Percentiles rank a stretch among this genome's conserved stretches.
Conservation (phyloP, 768 basidiomycete genomes). For the Lenzites betulinus region DNA sequence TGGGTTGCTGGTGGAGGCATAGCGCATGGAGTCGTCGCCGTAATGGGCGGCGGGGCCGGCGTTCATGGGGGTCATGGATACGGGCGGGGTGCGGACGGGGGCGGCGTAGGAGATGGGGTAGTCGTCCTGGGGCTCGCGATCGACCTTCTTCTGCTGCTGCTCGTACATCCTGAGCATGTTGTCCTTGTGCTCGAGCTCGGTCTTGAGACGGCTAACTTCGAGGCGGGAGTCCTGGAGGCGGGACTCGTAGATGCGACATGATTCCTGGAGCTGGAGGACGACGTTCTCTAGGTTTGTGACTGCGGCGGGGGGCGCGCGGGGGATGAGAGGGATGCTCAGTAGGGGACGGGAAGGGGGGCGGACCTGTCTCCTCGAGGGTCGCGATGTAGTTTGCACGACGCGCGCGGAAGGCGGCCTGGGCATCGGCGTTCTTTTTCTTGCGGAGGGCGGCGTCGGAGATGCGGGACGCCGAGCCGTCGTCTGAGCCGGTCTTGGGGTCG, state of each 20-base stretch:
- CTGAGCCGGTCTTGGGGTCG: constrained; percentile 39
- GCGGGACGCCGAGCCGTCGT: constrained; percentile 42
- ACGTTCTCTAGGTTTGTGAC: constrained; percentile 86
- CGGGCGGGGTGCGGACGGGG: constrained; percentile 24
- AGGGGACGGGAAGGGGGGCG: constrained; percentile 20
- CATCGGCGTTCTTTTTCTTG: constrained; percentile 90
- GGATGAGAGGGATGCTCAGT: constrained; percentile 15
- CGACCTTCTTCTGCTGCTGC: constrained; percentile 57
- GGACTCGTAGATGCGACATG: constrained; percentile 65
- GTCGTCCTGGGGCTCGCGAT: constrained; percentile 34
- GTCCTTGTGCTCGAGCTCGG: constrained; percentile 71
- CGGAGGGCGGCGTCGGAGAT: constrained; percentile 70
- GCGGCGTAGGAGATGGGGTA: constrained; percentile 34
- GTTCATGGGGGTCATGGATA: constrained; percentile 29
- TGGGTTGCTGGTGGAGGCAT: constrained; percentile 51
- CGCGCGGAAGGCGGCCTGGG: constrained; percentile 83
- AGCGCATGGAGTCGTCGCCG: constrained; percentile 49
- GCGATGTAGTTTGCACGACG: constrained; percentile 85
- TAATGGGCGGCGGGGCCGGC: constrained; percentile 36
- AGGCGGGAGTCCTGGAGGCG: constrained; percentile 64
- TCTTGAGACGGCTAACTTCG: constrained; percentile 64
- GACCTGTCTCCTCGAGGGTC: constrained; percentile 79
- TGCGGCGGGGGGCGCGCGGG: background rate
- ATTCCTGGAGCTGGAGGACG: constrained; percentile 81
- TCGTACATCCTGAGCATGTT: constrained; percentile 63